Percentiles rank a stretch among this genome's conserved stretches.
Conservation (phyloP, 257 asterid species). For the Phtheirospermum japonicum region DNA sequence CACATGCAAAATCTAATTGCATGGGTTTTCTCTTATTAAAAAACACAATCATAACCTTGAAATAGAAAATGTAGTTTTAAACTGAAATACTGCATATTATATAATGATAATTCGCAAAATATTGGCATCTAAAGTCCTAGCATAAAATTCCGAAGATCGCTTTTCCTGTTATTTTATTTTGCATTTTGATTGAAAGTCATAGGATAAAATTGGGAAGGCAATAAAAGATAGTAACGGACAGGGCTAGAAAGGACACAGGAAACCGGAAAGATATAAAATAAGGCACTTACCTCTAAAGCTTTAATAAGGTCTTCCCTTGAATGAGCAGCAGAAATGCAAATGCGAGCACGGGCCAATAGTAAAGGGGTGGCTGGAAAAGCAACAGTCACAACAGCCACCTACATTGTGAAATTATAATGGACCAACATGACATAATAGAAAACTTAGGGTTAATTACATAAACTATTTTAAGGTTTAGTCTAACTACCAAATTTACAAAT, state of each 20-base stretch:
- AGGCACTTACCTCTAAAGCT: slow-evolving; percentile 69
- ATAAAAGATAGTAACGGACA: background rate
- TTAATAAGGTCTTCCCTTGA: slow-evolving; percentile 84
- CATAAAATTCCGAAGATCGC: no score
- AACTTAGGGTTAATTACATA: background rate
- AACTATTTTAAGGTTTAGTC: background rate
- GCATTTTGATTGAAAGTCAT: no score
- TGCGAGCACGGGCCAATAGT: slow-evolving; percentile 93
- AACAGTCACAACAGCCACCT: slow-evolving; percentile 97
- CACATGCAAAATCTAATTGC: background rate
- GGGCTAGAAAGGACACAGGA: background rate
- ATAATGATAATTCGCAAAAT: background rate
- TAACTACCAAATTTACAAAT: no score
- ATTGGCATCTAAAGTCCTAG: background rate
- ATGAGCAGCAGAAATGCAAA: slow-evolving; percentile 95
- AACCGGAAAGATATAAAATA: background rate
- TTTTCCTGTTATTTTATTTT: no score
- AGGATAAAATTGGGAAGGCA: background rate
- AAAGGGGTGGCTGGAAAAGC: slow-evolving; percentile 98
- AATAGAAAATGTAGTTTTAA: no score
- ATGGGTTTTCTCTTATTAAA: no score
- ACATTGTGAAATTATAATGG: slow-evolving; percentile 16
- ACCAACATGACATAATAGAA: background rate
- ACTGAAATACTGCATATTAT: background rate
- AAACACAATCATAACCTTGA: no score